phyloP scores from a whole-genome alignment of 2,329 filamentous ascomycete genomes.

The Aspergillus sp. region DNA sequence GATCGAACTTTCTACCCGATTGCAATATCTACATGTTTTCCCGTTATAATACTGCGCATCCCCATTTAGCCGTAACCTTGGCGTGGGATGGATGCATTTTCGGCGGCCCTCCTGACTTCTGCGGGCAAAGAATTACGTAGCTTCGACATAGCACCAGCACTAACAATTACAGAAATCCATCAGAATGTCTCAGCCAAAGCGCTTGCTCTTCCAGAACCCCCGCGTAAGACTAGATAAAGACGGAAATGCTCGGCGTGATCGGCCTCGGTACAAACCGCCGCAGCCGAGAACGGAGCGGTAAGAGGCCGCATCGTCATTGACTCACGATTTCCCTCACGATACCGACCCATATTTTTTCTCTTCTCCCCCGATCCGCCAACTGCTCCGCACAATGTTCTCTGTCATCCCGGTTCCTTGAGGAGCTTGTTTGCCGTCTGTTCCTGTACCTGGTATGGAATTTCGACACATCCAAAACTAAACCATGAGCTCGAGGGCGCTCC shows the following conservation, averaged over 20 bases:
- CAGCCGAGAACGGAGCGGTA: slow-evolving; percentile 11
- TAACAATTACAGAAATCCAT: background rate
- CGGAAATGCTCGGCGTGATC: background rate
- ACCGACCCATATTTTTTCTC: slow-evolving; percentile 18
- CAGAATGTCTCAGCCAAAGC: background rate
- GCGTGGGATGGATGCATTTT: background rate
- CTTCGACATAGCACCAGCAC: background rate
- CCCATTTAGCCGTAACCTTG: background rate
- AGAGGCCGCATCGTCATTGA: slow-evolving; percentile 21
- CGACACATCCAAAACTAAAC: slow-evolving; percentile 17
- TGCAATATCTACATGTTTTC: background rate
- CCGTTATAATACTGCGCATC: background rate
- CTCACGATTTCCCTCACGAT: slow-evolving; percentile 3
- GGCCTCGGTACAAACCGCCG: slow-evolving; percentile 7
- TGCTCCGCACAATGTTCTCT: slow-evolving; percentile 13
- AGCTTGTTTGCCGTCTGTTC: slow-evolving; percentile 16
- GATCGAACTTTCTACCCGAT: background rate
- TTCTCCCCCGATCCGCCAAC: slow-evolving; percentile 5
- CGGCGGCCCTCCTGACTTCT: too few relatives aligned
- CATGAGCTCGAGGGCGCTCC: slow-evolving; percentile 38
- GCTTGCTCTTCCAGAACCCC: background rate
- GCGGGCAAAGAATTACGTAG: too few relatives aligned
- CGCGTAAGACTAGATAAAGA: background rate
- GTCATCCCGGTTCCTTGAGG: slow-evolving; percentile 3
- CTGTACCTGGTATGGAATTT: slow-evolving; percentile 10